Evolutionary conservation across 2,329 filamentous ascomycete species (phyloP).

Genomic region (Aspergillus pseudoviridinutans): DNA sequence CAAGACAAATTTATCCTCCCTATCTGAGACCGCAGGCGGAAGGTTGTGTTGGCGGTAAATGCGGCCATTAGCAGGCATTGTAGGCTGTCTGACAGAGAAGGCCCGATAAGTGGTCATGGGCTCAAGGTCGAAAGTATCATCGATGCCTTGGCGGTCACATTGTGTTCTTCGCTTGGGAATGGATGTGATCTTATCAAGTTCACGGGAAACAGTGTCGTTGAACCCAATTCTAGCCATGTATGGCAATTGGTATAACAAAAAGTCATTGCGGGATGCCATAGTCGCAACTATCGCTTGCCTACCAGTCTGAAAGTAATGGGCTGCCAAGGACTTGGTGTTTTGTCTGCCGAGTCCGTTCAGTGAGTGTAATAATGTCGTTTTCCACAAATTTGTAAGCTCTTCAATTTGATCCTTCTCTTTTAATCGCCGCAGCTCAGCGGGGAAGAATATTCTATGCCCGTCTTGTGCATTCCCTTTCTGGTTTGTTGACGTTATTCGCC

Average conservation of each 20-base stretch:
- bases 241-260: constrained; percentile 75
- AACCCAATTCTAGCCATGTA: constrained; percentile 68
- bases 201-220: constrained; percentile 41
- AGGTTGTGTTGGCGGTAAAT: constrained; percentile 5
- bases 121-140: not conserved
- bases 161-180: constrained; percentile 16
- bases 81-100: not conserved
- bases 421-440: constrained; percentile 79
- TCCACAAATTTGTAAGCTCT: constrained; percentile 53
- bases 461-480: constrained; percentile 45
- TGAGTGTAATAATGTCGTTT: constrained; percentile 31
- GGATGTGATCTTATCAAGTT: constrained; percentile 65
- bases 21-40: constrained; percentile 39
- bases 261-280: constrained; percentile 35
- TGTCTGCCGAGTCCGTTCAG: constrained; percentile 28
- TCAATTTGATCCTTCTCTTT: constrained; percentile 77
- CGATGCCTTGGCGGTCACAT: constrained; percentile 14
- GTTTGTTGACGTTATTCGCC: constrained; percentile 41
- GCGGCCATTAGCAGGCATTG: not conserved
- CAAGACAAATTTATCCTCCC: constrained; percentile 64
- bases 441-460: constrained; percentile 88
- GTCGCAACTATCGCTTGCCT: constrained; percentile 15
- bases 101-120: not conserved
- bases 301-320: not conserved
- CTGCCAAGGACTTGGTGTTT: not conserved